Evolutionary conservation across 805 yeast genomes (phyloP).

Genomic region (Candida nitratophila): DNA sequence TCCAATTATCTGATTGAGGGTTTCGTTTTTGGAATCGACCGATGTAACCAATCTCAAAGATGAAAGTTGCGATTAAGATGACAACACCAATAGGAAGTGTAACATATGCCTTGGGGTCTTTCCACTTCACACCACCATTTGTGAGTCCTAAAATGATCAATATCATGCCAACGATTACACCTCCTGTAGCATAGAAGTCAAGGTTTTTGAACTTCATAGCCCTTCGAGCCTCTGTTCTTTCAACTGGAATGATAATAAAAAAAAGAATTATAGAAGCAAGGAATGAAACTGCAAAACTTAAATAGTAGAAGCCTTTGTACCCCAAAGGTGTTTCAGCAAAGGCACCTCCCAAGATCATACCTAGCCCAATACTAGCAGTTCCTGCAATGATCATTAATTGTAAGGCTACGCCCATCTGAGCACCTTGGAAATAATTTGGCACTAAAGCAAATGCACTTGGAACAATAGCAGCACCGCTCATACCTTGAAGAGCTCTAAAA

Average conservation of each 20-base stretch:
- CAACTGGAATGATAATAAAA: conserved; percentile 21
- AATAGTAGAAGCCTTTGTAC: conserved; percentile 31
- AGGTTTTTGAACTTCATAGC: conserved; percentile 17
- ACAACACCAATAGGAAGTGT: conserved; percentile 32
- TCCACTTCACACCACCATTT: conserved; percentile 39
- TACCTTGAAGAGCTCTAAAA: conserved; percentile 40
- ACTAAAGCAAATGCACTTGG: conserved; percentile 23
- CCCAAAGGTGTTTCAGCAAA: conserved; percentile 30
- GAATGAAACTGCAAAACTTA: conserved; percentile 26
- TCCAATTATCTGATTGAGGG: conserved; percentile 8
- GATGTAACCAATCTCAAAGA: conserved; percentile 24
- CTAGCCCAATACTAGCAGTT: conserved; percentile 29
- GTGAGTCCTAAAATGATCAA: conserved; percentile 37
- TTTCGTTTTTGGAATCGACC: conserved; percentile 5
- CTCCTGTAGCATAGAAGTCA: conserved; percentile 28
- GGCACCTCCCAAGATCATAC: conserved; percentile 38
- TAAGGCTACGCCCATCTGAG: conserved; percentile 9
- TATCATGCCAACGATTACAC: conserved; percentile 28
- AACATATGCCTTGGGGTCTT: conserved; percentile 30
- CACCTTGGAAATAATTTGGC: conserved; percentile 17
- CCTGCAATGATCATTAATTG: not conserved
- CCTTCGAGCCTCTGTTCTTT: conserved; percentile 19
- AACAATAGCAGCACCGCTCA: conserved; percentile 33
- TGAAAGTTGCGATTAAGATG: conserved; percentile 18
- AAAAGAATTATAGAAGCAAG: conserved; percentile 13